Evolutionary conservation across 768 basidiomycete species (phyloP).

Genomic region (Leccinum subgranulosum): DNA sequence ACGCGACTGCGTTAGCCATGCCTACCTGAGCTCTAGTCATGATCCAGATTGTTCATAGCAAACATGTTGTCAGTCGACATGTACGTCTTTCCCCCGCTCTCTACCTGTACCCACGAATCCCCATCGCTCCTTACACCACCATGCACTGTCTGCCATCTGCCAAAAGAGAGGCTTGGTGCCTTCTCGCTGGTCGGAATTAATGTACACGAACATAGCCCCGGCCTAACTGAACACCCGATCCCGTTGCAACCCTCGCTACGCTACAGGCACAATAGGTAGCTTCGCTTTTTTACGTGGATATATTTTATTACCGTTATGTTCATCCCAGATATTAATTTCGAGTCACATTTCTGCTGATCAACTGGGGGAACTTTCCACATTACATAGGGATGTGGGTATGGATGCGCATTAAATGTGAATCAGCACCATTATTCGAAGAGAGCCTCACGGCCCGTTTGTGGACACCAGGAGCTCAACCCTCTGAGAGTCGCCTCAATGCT

Average conservation of each 20-base stretch:
- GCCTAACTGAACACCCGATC: constrained; percentile 1
- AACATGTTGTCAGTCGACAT: neutral
- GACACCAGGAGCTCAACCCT: neutral
- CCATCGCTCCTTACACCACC: constrained; percentile 2
- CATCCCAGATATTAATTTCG: constrained; percentile 14
- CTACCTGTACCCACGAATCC: neutral
- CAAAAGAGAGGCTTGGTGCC: constrained; percentile 5
- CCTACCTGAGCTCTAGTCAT: constrained; percentile 6
- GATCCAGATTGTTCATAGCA: constrained; percentile 8
- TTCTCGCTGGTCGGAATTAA: constrained; percentile 6
- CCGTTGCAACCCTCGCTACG: constrained; percentile 5
- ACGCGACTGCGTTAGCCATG: constrained; percentile 20
- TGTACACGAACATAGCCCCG: neutral
- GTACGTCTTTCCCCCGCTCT: neutral
- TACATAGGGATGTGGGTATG: constrained; percentile 5
- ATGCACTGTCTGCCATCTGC: neutral
- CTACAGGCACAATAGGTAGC: constrained; percentile 15
- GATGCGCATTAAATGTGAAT: neutral
- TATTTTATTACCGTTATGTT: constrained; percentile 31
- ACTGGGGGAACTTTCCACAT: constrained; percentile 9
- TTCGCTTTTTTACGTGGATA: constrained; percentile 19
- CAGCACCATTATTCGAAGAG: neutral
- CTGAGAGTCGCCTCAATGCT: neutral
- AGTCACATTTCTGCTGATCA: constrained; percentile 15
- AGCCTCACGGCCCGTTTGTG: neutral